Percentiles rank a stretch among this genome's conserved stretches.
These are phyloP conservation scores for Dryadomyces quercivorus DNA, from an alignment of 2,329 filamentous ascomycete species.

Conservation along the genomic window DNA sequence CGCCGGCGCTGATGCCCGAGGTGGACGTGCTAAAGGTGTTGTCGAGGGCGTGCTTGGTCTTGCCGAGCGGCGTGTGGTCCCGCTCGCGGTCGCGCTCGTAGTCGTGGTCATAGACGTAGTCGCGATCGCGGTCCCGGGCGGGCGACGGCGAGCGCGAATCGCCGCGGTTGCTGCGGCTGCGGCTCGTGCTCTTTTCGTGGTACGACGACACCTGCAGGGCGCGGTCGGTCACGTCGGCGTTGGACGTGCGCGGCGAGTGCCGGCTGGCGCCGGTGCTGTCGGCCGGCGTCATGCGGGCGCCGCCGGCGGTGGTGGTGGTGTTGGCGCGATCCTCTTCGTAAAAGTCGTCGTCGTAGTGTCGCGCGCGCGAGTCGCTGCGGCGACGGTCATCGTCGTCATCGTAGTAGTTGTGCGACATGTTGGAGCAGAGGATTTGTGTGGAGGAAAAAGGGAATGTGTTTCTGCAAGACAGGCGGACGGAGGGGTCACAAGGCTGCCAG, in stretches of 20 bases:
- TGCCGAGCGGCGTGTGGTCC: constrained; percentile 22
- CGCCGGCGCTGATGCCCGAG: constrained; percentile 36
- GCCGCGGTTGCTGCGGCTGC: neutral
- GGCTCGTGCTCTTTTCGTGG: constrained; percentile 15
- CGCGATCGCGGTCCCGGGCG: constrained; percentile 3
- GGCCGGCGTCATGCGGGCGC: constrained; percentile 3
- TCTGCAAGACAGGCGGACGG: neutral
- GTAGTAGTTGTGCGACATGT: constrained; percentile 10
- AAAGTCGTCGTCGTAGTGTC: neutral
- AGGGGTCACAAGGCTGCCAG: neutral
- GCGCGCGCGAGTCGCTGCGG: constrained; percentile 8
- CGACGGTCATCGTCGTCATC: constrained; percentile 20
- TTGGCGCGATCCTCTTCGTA: neutral
- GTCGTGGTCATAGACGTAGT: neutral
- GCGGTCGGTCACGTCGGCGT: constrained; percentile 4
- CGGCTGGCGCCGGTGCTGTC: constrained; percentile 28
- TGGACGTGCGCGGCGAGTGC: constrained; percentile 10
- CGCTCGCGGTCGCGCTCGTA: constrained; percentile 5
- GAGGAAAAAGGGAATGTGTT: neutral
- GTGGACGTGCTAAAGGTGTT: constrained; percentile 35
- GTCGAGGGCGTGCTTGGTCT: constrained; percentile 28
- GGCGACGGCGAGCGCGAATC: constrained; percentile 5
- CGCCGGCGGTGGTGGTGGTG: neutral
- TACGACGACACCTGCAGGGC: constrained; percentile 15
- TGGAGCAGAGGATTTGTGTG: neutral